Percentiles rank a stretch among this genome's conserved stretches.
phyloP scores from a whole-genome alignment of 768 basidiomycete genomes.

The Suillus subaureus region DNA sequence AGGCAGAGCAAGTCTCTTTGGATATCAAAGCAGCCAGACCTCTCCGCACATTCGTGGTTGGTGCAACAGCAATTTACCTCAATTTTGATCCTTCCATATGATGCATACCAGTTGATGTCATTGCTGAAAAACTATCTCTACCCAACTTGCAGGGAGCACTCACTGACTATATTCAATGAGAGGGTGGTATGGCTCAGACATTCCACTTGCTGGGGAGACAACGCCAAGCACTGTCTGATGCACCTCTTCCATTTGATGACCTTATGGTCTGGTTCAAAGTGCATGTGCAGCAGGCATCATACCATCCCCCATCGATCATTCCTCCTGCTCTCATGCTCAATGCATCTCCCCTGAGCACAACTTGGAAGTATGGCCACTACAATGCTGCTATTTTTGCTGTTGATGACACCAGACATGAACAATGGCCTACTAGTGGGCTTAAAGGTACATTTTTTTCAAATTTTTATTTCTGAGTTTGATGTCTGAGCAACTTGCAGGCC shows the following conservation, averaged over 20 bases:
- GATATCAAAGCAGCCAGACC: too few relatives aligned
- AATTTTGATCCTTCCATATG: too few relatives aligned
- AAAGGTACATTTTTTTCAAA: conserved; percentile 12
- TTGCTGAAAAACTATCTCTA: too few relatives aligned
- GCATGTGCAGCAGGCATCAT: conserved; percentile 25
- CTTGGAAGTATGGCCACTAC: conserved; percentile 24
- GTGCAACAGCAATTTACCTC: too few relatives aligned
- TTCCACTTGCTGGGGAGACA: conserved; percentile 12
- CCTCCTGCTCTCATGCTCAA: conserved; percentile 20
- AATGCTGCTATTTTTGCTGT: conserved; percentile 24
- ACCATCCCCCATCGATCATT: conserved; percentile 11
- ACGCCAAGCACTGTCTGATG: background rate
- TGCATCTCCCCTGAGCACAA: conserved; percentile 20
- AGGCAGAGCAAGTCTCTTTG: too few relatives aligned
- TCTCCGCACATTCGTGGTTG: too few relatives aligned
- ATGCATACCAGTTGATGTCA: too few relatives aligned
- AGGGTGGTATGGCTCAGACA: background rate
- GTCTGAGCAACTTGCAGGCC: conserved; percentile 1
- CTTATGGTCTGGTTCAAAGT: conserved; percentile 32
- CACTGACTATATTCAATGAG: conserved; percentile 18
- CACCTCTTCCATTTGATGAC: conserved; percentile 25
- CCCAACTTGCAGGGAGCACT: conserved; percentile 31
- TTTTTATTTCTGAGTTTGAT: background rate
- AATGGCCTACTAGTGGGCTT: conserved; percentile 18
- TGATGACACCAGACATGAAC: conserved; percentile 11